phyloP scores from a whole-genome alignment of 179 eudicot species.

The Vitellaria paradoxa region DNA sequence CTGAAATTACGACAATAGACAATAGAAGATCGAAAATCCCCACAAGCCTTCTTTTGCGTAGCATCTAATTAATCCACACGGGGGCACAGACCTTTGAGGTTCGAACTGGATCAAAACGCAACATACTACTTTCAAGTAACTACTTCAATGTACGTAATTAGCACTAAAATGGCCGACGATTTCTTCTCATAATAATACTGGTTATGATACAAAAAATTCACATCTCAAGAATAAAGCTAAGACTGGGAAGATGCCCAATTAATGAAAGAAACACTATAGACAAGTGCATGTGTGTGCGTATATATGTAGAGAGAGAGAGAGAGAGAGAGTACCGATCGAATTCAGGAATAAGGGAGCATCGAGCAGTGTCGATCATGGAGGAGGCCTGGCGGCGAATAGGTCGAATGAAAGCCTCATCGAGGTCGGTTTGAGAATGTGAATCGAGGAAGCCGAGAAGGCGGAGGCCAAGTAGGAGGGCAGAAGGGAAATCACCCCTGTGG shows the following conservation, averaged over 20 bases:
- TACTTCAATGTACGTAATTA: neutral
- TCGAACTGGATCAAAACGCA: too few relatives aligned
- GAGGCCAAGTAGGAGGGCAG: conserved; percentile 66
- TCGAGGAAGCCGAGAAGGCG: conserved; percentile 92
- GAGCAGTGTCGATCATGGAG: conserved; percentile 55
- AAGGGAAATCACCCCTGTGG: conserved; percentile 49
- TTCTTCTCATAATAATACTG: neutral
- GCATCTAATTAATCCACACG: too few relatives aligned
- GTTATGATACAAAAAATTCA: neutral
- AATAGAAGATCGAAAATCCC: neutral
- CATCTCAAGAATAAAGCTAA: neutral
- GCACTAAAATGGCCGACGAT: neutral
- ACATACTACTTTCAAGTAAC: neutral
- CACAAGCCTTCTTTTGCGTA: neutral
- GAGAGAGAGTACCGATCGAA: conserved; percentile 55
- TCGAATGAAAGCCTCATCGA: conserved; percentile 53
- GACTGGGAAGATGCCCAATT: neutral
- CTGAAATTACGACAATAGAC: neutral
- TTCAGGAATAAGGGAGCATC: conserved; percentile 44
- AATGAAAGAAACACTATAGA: neutral
- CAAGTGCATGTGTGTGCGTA: neutral
- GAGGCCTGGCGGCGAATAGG: conserved; percentile 77
- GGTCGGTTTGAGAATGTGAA: conserved; percentile 47
- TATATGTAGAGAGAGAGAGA: neutral
- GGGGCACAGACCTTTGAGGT: too few relatives aligned